Base-by-base conservation (phyloP, 192 early-diverging fungal species). In the Entomortierella parvispora region DNA sequence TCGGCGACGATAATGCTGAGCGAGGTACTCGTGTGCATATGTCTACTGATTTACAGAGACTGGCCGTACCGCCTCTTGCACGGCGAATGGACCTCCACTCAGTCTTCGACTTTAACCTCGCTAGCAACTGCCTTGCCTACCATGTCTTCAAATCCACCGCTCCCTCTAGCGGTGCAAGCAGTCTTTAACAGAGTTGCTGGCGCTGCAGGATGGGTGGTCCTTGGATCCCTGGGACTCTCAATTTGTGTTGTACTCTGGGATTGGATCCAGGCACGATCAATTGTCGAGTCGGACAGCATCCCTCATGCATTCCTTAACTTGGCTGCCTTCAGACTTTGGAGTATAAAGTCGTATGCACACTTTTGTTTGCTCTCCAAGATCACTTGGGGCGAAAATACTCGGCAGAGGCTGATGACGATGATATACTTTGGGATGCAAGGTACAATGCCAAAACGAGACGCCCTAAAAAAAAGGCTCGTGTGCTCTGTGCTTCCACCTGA, bases 381-480 rank as follows among this genome's bases (percentile, higher is more conserved):
- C 42, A 22, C 25, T 15, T 77, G 65, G 74, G 74, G 74, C 60
- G 44, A 45, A 1, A 62, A 26, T 18, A 33, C 56, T 6, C 65
- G 65, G 3, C 74, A 77, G 34, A 43, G 65, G 40, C 25, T 68
- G 8, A 47, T 64, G 26, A 57, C 51, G 42, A 48, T 32, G 25
- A 26, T 77, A 18, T 77, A 77, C 61, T 77, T 77, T 55, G 74
- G 74, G 1, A 17, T 64, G 42, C 74, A 77, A 59, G 74, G 74
- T 54, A 77, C 18, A 50, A 64, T 12, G n/a, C n/a, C n/a, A n/a
- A n/a, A n/a, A n/a, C n/a, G n/a, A n/a, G n/a, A n/a, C n/a, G n/a
- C n/a, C n/a, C n/a, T n/a, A n/a, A n/a, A n/a, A n/a, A n/a, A n/a
- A n/a, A n/a, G n/a, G n/a, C n/a, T n/a, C n/a, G n/a, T n/a, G n/a